Percentiles rank a stretch among this genome's conserved stretches.
phyloP scores from a whole-genome alignment of 2,329 filamentous ascomycete species.

The Fusarium aywerte region DNA sequence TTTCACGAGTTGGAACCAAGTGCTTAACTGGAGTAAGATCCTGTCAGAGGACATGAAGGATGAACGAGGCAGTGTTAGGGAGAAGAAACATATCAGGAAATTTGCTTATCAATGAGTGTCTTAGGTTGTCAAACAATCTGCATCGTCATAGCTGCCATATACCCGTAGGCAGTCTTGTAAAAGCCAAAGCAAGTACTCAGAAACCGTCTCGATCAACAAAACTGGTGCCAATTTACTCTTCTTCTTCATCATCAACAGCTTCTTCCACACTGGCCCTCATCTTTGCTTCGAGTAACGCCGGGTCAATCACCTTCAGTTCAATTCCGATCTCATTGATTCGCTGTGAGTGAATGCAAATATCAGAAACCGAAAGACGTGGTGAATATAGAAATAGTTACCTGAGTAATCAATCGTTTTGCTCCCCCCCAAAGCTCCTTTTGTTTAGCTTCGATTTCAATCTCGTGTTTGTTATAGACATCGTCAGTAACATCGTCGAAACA shows the following conservation, averaged over 20 bases:
- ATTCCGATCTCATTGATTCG: background rate
- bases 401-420: background rate
- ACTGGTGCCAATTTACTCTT: background rate
- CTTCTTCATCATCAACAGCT: background rate
- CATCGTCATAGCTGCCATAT: background rate
- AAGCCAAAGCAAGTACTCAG: background rate
- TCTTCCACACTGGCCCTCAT: background rate
- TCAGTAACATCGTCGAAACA: background rate
- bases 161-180: background rate
- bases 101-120: background rate
- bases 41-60: accelerated
- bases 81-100: accelerated
- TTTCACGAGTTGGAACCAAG: background rate
- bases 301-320: background rate
- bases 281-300: background rate
- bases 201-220: background rate
- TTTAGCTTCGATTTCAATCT: background rate
- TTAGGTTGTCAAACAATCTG: background rate
- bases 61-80: no score
- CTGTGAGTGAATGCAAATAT: no score
- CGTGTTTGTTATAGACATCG: background rate
- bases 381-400: background rate
- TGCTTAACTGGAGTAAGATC: accelerated
- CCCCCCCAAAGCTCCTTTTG: background rate
- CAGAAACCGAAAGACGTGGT: background rate